Evolutionary conservation across 495 filamentous ascomycete species (phyloP), one percentile per base, ranked within the genome.

Genomic region (Choiromyces venosus): DNA sequence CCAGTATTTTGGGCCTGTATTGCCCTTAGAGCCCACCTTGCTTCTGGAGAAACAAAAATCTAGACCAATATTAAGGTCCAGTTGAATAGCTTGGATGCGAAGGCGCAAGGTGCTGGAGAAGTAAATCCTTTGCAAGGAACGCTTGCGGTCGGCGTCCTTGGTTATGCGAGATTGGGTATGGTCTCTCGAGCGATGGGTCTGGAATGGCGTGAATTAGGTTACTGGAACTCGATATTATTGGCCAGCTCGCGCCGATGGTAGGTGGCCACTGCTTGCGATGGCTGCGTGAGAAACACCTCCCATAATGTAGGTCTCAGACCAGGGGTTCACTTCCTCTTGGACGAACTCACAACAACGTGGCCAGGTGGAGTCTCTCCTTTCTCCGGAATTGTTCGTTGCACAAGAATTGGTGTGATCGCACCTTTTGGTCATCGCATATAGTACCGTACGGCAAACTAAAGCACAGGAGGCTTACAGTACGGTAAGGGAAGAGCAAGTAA

Each of bases 171-270:
- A 77, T 77, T 77, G 74, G 75, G 75, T 56, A 76, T 72, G 74
- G 75, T 76, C 71, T 66, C 69, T 74, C 33, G 73, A 74, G 46
- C 52, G 72, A 74, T 74, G 71, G 74, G 75, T 77, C 73, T 77
- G 75, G 74, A 56, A 77, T 76, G 74, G 75, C 70, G 75, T 73
- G 75, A 77, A 77, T 77, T 77, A 77, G 75, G 75, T 77, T 77
- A 72, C 70, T 77, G 75, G 75, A 64, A 77, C 76, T 56, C 42
- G 70, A 70, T 36, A 46, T 77, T 69, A 77, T 77, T 77, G 75
- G 75, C 72, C 42, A 46, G 71, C 61, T 64, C 64, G 42, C 69
- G 52, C 67, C 69, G 56, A 61, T 61, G 74, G 69, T 70, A 37
- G 73, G 73, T 73, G 74, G 74, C 70, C 74, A 75, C 74, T 73